Percentiles rank a stretch among this genome's conserved stretches.
Evolutionary conservation across 2,329 filamentous ascomycete species (phyloP).

Genomic region (Diaporthe citrichinensis): DNA sequence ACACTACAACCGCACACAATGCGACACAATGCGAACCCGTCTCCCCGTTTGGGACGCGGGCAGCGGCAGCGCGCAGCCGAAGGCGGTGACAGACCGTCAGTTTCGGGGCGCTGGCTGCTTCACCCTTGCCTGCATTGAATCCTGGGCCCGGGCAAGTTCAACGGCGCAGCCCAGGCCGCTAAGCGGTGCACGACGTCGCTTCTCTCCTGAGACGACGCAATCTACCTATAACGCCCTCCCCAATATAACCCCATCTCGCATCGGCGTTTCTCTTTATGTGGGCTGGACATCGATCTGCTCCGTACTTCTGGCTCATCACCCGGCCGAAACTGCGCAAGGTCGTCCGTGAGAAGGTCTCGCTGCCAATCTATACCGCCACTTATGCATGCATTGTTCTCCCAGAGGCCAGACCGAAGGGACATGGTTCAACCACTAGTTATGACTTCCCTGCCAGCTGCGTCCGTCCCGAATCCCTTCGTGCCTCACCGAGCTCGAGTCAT

Average conservation of each 20-base stretch:
- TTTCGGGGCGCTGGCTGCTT: constrained; percentile 1
- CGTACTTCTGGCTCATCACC: constrained; percentile 8
- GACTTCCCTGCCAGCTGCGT: neutral
- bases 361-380: constrained; percentile 20
- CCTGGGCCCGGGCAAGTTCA: constrained; percentile 2
- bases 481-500: constrained; percentile 12
- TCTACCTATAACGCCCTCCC: constrained; percentile 15
- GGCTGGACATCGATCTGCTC: neutral
- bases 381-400: constrained; percentile 1
- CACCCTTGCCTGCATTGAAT: constrained; percentile 22
- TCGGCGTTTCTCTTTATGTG: constrained; percentile 5
- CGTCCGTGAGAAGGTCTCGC: neutral
- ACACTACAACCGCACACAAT: neutral
- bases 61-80: constrained; percentile 19
- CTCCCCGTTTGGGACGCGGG: constrained; percentile 12
- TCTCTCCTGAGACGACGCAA: constrained; percentile 27
- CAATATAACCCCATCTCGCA: constrained; percentile 14
- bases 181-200: constrained; percentile 19
- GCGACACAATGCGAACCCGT: constrained; percentile 8
- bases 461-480: neutral
- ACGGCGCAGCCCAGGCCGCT: constrained; percentile 18
- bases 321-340: constrained; percentile 4
- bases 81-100: constrained; percentile 31
- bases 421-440: neutral
- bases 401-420: neutral